Evolutionary conservation across 1,284 basidiomycete genomes (phyloP).

Genomic region (Albatrellus sp.): DNA sequence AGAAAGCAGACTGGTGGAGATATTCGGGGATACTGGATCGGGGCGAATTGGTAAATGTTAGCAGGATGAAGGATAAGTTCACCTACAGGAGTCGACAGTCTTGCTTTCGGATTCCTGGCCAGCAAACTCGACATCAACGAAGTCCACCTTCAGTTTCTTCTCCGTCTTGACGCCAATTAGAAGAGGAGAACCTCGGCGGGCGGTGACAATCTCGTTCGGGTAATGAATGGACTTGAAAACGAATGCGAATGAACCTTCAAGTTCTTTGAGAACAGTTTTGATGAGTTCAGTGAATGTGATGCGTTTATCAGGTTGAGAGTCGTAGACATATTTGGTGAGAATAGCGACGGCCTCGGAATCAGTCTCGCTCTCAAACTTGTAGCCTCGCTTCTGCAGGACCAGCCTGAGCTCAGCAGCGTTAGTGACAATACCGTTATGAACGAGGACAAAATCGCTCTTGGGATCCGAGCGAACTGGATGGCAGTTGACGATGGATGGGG

Average conservation of each 20-base stretch:
- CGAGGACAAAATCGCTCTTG: conserved; percentile 79
- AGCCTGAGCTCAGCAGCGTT: conserved; percentile 84
- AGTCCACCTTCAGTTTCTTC: conserved; percentile 99
- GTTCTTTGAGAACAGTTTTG: conserved; percentile 95
- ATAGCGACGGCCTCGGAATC: conserved; percentile 98
- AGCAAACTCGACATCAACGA: conserved; percentile 95
- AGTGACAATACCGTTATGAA: conserved; percentile 99
- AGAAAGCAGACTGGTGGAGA: conserved; percentile 55
- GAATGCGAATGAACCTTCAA: conserved; percentile 99
- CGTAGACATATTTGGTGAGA: conserved; percentile 94
- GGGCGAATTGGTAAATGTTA: neutral
- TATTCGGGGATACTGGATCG: conserved; percentile 32
- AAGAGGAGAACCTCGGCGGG: conserved; percentile 94
- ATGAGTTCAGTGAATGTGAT: conserved; percentile 85
- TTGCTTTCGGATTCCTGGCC: conserved; percentile 56
- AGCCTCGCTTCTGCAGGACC: conserved; percentile 94
- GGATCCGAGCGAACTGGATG: conserved; percentile 90
- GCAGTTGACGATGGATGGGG: conserved; percentile 82
- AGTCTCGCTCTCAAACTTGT: conserved; percentile 91
- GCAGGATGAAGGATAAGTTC: neutral
- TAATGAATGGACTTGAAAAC: conserved; percentile 98
- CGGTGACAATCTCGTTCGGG: conserved; percentile 93
- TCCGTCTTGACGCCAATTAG: conserved; percentile 99
- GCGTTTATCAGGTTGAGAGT: conserved; percentile 83
- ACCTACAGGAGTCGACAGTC: conserved; percentile 46